phyloP scores from a whole-genome alignment of 2,329 filamentous ascomycete species.

The Zymoseptoria tritici region DNA sequence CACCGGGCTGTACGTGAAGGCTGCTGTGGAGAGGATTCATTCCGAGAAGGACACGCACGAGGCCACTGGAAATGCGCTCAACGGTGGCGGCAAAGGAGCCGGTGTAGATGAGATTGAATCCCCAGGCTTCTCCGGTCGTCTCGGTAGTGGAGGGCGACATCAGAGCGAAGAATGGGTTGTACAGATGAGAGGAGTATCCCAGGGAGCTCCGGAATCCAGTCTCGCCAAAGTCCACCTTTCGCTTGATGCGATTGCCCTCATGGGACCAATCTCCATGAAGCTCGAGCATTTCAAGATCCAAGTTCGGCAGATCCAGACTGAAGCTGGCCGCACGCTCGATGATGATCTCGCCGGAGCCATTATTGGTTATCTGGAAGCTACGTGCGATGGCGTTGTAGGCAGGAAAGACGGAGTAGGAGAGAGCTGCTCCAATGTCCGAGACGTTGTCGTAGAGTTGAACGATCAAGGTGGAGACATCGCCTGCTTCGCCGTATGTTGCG shows the following conservation, averaged over 20 bases:
- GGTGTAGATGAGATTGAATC: constrained; percentile 58
- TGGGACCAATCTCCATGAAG: constrained; percentile 57
- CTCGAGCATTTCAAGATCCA: constrained; percentile 56
- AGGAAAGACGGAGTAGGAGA: constrained; percentile 59
- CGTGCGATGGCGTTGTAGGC: constrained; percentile 53
- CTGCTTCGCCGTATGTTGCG: constrained; percentile 49
- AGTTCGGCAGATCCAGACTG: constrained; percentile 53
- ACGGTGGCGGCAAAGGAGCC: constrained; percentile 57
- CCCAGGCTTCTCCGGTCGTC: constrained; percentile 54
- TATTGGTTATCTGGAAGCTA: constrained; percentile 56
- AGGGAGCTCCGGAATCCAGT: constrained; percentile 52
- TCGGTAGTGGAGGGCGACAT: constrained; percentile 53
- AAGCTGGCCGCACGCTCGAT: constrained; percentile 48
- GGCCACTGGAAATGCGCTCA: constrained; percentile 55
- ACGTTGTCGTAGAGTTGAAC: constrained; percentile 53
- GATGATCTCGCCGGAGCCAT: constrained; percentile 39
- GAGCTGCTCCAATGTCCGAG: constrained; percentile 50
- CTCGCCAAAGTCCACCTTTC: constrained; percentile 50
- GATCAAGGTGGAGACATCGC: constrained; percentile 52
- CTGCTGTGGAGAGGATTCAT: constrained; percentile 56
- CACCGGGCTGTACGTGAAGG: constrained; percentile 49
- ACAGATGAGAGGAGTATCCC: constrained; percentile 56
- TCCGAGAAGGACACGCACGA: constrained; percentile 53
- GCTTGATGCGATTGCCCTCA: constrained; percentile 46
- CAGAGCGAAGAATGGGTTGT: constrained; percentile 58